phyloP scores from a whole-genome alignment of 805 yeast genomes.

The Brettanomyces sp. region DNA sequence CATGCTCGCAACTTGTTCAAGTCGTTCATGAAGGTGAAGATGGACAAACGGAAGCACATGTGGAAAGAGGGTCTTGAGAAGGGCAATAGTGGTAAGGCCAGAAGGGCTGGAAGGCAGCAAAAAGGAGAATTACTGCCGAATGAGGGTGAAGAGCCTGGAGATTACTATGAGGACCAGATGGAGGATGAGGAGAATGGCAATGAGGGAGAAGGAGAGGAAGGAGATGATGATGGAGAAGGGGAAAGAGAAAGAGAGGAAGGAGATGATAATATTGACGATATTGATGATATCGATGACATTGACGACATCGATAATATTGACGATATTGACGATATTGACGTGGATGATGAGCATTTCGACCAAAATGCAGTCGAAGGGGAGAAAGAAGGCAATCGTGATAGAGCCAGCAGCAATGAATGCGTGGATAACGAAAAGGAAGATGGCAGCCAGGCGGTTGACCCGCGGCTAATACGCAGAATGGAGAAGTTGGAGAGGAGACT shows the following conservation, averaged over 20 bases:
- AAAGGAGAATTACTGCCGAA: too few species aligned
- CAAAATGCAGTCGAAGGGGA: conserved; percentile 7
- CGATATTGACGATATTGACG: neutral
- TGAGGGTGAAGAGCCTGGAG: too few species aligned
- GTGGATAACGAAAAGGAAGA: conserved; percentile 34
- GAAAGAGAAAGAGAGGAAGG: conserved; percentile 8
- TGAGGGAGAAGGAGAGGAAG: conserved; percentile 10
- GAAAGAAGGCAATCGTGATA: neutral
- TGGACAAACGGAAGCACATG: too few species aligned
- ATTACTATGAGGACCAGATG: too few species aligned
- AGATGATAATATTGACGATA: conserved; percentile 13
- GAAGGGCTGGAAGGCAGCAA: too few species aligned
- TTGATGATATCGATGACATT: conserved; percentile 11
- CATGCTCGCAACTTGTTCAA: neutral
- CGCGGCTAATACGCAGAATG: neutral
- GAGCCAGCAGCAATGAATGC: conserved; percentile 25
- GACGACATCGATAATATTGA: neutral
- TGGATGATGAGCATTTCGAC: neutral
- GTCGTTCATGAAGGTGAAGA: neutral
- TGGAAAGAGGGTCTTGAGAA: too few species aligned
- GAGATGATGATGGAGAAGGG: conserved; percentile 17
- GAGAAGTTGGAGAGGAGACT: conserved; percentile 47
- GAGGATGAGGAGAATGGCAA: too few species aligned
- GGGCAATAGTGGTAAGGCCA: too few species aligned
- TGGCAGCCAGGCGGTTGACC: conserved; percentile 13